Percentiles rank a stretch among this genome's conserved stretches.
phyloP scores from a whole-genome alignment of 2,329 filamentous ascomycete species.

The Aureobasidium subglaciale region DNA sequence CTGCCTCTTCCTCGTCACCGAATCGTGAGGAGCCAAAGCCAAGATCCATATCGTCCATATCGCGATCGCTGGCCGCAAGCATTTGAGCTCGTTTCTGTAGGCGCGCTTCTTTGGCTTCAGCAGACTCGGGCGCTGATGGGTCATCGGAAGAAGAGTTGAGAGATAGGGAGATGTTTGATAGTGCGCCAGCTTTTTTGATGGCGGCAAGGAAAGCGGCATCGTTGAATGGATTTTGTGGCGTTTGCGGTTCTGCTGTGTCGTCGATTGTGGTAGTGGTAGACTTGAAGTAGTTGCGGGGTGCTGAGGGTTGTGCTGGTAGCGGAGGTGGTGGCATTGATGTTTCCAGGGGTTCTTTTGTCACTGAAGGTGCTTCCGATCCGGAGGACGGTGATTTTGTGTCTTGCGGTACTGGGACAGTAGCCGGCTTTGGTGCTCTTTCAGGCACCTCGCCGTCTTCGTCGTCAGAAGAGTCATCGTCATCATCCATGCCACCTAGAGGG shows the following conservation, averaged over 20 bases:
- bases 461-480: constrained; percentile 33
- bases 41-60: constrained; percentile 87
- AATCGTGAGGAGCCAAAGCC: constrained; percentile 85
- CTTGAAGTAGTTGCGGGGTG: constrained; percentile 32
- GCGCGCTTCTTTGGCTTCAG: constrained; percentile 53
- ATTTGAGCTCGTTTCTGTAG: constrained; percentile 58
- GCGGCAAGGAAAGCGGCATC: constrained; percentile 78
- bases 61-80: constrained; percentile 63
- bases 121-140: constrained; percentile 38
- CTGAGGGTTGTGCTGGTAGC: not conserved
- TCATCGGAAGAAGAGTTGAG: constrained; percentile 38
- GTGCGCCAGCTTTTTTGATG: constrained; percentile 65
- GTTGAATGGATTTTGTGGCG: constrained; percentile 35
- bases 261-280: constrained; percentile 21
- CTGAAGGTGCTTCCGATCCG: constrained; percentile 6
- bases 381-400: not conserved
- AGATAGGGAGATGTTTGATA: constrained; percentile 28
- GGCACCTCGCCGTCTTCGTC: constrained; percentile 8
- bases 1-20: constrained; percentile 80
- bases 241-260: constrained; percentile 14
- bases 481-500: constrained; percentile 49
- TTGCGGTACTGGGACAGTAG: not conserved
- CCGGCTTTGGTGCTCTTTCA: not conserved
- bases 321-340: constrained; percentile 15
- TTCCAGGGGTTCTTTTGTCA: not conserved